Percentiles rank a stretch among this genome's conserved stretches.
These are phyloP conservation scores for Penicillium angulare DNA, from an alignment of 495 filamentous ascomycete genomes.

Conservation along the genomic window DNA sequence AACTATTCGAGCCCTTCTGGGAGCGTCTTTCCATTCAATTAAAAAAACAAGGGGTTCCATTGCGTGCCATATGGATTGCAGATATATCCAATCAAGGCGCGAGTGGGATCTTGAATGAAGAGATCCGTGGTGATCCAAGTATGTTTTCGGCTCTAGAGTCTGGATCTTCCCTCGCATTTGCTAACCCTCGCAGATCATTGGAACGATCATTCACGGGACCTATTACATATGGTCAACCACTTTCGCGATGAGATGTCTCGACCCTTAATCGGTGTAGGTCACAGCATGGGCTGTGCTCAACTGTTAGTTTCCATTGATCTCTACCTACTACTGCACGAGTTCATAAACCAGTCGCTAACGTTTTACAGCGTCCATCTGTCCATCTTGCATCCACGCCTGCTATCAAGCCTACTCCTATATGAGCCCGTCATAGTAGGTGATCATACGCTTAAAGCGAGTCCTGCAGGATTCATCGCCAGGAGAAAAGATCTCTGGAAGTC, in stretches of 20 bases:
- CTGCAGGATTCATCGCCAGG: neutral
- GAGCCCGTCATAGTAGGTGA: neutral
- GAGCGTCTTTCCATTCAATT: slow-evolving; percentile 55
- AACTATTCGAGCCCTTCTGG: slow-evolving; percentile 75
- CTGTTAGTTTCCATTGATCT: slow-evolving; percentile 34
- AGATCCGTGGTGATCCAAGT: slow-evolving; percentile 64
- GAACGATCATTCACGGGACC: slow-evolving; percentile 74
- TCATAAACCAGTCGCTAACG: neutral
- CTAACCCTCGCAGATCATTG: slow-evolving; percentile 58
- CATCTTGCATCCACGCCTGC: slow-evolving; percentile 67
- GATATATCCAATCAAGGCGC: slow-evolving; percentile 67
- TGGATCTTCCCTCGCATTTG: neutral
- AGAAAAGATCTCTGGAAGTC: slow-evolving; percentile 47
- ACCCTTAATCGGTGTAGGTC: slow-evolving; percentile 75
- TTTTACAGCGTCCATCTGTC: slow-evolving; percentile 42
- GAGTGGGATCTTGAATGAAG: slow-evolving; percentile 65
- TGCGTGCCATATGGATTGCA: slow-evolving; percentile 72
- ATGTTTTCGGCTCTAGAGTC: neutral
- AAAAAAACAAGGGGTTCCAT: slow-evolving; percentile 43
- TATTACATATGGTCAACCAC: slow-evolving; percentile 70
- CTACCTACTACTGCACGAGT: neutral
- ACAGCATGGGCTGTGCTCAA: slow-evolving; percentile 71
- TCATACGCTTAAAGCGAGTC: slow-evolving; percentile 55
- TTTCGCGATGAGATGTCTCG: slow-evolving; percentile 70
- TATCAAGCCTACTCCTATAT: slow-evolving; percentile 61